Base-by-base conservation (phyloP, 1,139 yeast species). In the Yamadazyma sp. region DNA sequence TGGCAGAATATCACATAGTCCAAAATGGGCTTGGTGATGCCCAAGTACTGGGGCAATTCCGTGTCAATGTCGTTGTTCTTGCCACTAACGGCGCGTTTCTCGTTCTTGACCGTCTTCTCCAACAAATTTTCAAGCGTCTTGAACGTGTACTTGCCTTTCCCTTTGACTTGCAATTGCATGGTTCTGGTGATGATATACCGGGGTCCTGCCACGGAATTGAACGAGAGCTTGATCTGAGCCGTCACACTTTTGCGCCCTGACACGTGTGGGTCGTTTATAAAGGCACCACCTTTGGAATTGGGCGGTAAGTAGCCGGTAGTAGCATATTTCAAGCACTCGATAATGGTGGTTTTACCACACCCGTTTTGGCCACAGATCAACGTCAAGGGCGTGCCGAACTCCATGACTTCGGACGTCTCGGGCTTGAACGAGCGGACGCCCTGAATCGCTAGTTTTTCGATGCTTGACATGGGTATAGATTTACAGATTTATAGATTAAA, bases 291-390 rank as follows among this genome's bases (percentile, higher is more conserved):
- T 59, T 87, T 89, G 34, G 94, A 82, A 54, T 90, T 90, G 2
- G 98, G 98, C 0, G 99, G 99, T 44, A 90, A 66, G 53, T 86
- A 94, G 5, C 98, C 98, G 0, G 98, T 92, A 10, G 98, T 87
- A 15, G 95, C 94, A 59, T 90, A 92, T 55, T 89, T 81, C 43
- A 94, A 68, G 57, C 97, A 89, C 59, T 94, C 99, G 45, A 94
- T 94, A 39, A 94, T 83, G 1, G 98, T 90, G 45, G 99, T 94
- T 59, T 94, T 94, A n/a, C 99, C 99, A 28, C 96, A 85, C 29
- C 98, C 99, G 63, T 94, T 94, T 43, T 86, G 88, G 0, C 99
- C 99, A 35, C 95, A 96, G 42, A 94, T 92, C 39, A 94, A 70
- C 0, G 98, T 94, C 53, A 94, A 64, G 0, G 99, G 99, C 33